Conservation (phyloP, 768 basidiomycete genomes). For the Boletales sp. region DNA sequence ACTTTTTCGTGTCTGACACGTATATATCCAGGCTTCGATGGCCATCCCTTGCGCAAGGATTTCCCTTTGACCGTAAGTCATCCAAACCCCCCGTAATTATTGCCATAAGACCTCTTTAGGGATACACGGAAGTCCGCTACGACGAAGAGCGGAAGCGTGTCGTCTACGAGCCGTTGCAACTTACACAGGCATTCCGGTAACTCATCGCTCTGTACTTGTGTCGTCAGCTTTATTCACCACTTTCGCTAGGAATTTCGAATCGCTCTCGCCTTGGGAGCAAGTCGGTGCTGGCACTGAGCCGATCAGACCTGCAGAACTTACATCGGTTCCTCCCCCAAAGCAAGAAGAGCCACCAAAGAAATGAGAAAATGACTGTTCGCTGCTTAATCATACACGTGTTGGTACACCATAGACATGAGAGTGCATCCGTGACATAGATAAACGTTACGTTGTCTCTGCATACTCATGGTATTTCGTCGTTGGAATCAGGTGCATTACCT, state of each 20-base stretch:
- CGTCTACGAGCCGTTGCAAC: conserved; percentile 94
- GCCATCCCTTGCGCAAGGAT: conserved; percentile 95
- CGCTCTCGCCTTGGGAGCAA: conserved; percentile 94
- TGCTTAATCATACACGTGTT: conserved; percentile 11
- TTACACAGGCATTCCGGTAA: conserved; percentile 97
- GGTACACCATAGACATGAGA: conserved; percentile 10
- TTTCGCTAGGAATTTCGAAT: conserved; percentile 80
- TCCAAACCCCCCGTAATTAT: background rate
- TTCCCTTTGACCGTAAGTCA: conserved; percentile 88
- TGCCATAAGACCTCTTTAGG: conserved; percentile 43
- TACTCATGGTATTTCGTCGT: conserved; percentile 9
- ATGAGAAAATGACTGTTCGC: conserved; percentile 33
- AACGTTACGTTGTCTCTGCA: background rate
- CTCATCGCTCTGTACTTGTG: background rate
- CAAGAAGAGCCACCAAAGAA: conserved; percentile 79
- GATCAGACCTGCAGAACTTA: conserved; percentile 66
- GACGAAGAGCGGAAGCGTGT: conserved; percentile 97
- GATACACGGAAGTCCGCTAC: conserved; percentile 98
- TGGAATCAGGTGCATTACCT: conserved; percentile 5
- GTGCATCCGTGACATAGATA: conserved; percentile 7
- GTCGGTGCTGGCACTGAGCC: conserved; percentile 64
- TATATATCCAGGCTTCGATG: conserved; percentile 73
- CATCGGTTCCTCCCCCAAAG: conserved; percentile 71
- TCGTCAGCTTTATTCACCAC: background rate
- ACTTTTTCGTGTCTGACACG: background rate